phyloP scores from a whole-genome alignment of 768 basidiomycete species.

The Collybia sordida region DNA sequence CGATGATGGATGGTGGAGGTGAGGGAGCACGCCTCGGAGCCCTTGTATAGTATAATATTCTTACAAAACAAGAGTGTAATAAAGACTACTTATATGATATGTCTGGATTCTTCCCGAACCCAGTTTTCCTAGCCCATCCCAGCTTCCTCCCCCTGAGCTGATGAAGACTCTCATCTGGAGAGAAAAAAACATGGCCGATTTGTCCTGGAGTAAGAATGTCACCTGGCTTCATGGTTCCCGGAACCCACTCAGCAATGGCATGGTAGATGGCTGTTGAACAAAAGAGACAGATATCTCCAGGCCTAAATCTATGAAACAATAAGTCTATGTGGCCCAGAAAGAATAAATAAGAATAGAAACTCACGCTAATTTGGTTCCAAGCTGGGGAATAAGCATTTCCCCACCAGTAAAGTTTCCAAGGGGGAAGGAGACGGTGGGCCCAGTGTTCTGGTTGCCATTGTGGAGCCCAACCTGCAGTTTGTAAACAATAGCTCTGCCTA shows the following conservation, averaged over 20 bases:
- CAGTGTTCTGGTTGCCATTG: slow-evolving; percentile 6
- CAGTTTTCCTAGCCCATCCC: not conserved
- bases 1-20: slow-evolving; percentile 7
- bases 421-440: slow-evolving; percentile 7
- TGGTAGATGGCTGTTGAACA: slow-evolving; percentile 7
- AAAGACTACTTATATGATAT: no score
- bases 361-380: slow-evolving; percentile 10
- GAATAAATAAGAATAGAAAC: slow-evolving; percentile 1
- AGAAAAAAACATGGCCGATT: slow-evolving; percentile 12
- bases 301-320: slow-evolving; percentile 5
- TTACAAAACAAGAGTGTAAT: no score
- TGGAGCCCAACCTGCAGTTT: slow-evolving; percentile 13
- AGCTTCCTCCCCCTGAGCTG: not conserved
- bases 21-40: slow-evolving; percentile 3
- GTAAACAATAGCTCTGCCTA: slow-evolving; percentile 10
- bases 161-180: slow-evolving; percentile 5
- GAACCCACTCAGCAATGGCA: no score
- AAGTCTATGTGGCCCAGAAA: not conserved
- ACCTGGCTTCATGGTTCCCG: slow-evolving; percentile 6
- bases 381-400: slow-evolving; percentile 13
- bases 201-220: slow-evolving; percentile 6
- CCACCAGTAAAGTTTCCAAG: slow-evolving; percentile 7
- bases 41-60: no score
- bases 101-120: no score
- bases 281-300: slow-evolving; percentile 11